Evolutionary conservation across 176 grass and related monocot genomes (phyloP), one percentile per base, ranked within the genome.

Genomic region (Carex kokanica): DNA sequence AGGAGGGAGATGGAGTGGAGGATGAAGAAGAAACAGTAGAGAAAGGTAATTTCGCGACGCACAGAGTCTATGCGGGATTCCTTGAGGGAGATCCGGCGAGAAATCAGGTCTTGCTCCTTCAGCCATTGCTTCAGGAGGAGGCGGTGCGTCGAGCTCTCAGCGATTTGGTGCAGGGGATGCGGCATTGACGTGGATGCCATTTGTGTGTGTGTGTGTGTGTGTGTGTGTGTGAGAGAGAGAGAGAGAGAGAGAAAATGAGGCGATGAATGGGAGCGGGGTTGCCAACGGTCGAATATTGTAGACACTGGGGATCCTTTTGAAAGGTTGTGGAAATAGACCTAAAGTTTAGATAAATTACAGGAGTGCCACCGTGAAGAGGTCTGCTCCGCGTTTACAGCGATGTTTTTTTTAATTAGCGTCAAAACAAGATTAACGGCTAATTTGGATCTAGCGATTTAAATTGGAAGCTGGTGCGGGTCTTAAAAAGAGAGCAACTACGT

Each of bases 41-140:
- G 92, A 80, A 88, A 89, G 58, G 88, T 78, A 87, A 90, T 88
- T 91, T 97, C 92, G 32, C 87, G 90, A 27, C 90, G 87, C 0
- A 88, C 87, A 15, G 88, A 89, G 61, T 94, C 90, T 34, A 94
- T 82, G 81, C 92, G 92, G 7, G 84, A 85, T 88, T 97, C 95
- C 65, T 87, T 86, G 83, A 97, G 94, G 78, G 92, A 86, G 78
- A 97, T 84, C 83, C 92, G 94, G 25, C 83, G 90, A 31, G 87
- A 82, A 52, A 97, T 85, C 78, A 92, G 85, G 64, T 94, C 90
- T 88, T 94, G 88, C 85, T 94, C 92, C 88, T 94, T 97, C 8
- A 94, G 61, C 92, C 94, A 97, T 68, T 94, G 92, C 85, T 97
- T 94, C 4, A 97, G 88, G 82, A 97, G 94, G 62, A 97, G 94